Base-by-base conservation (phyloP, 192 early-diverging fungal genomes). In the Backusella psychrophila region DNA sequence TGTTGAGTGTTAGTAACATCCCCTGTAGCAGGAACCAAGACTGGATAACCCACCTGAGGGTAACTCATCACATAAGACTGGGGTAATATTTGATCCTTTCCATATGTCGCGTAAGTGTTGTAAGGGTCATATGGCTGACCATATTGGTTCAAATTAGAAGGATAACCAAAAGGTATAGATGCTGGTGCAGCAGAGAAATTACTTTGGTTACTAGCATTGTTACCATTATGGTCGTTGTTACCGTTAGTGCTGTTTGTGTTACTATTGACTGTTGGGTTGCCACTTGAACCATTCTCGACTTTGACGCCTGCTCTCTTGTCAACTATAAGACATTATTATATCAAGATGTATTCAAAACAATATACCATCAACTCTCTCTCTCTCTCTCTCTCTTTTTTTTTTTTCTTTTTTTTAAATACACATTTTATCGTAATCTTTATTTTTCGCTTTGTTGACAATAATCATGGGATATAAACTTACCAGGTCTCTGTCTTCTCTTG, bases 401-500 rank as follows among this genome's bases (percentile, higher is more conserved):
- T 33, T 33, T 33, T 3, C 3, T 33, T 33, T 33, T 33, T 33
- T 59, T 59, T 12, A 63, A 29, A 63, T n/a, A 19, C 46, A 49
- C 6, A 19, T 17, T 49, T 49, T 49, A 44, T 44, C 42, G 4
- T 44, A 14, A 44, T 44, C 42, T 44, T 44, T 44, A 14, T 44
- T 44, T 44, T 49, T 49, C 46, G 19, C 46, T 49, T 17, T 19
- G 17, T 19, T 49, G 17, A 21, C 46, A 6, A 49, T 49, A 49
- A n/a, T 49, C 46, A 63, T 63, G 26, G 21, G 3, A 71, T 44
- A 36, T 26, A 67, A 11, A 49, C 75, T 77, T 78, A 67, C 73
- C 72, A 11, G 70, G 19, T 15, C 72, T 75, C 12, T 76, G 69
- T 75, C 85, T 87, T 74, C 87, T 84, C 73, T 94, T 94, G 75